Base-by-base conservation (phyloP, 2,329 filamentous ascomycete species). In the Verticillium isaacii region DNA sequence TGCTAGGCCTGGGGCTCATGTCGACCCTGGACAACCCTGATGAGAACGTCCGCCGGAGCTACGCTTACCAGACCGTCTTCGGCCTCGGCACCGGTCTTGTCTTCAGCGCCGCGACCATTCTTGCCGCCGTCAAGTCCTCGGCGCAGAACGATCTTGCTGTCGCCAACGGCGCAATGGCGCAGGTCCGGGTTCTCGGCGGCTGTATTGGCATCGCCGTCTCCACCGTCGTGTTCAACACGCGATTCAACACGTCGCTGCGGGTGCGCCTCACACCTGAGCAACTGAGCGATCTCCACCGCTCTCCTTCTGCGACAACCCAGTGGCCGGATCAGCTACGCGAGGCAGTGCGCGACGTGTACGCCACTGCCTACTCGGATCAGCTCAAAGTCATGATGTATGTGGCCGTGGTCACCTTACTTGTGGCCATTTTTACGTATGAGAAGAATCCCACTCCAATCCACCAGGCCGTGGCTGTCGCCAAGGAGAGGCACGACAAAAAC, bases 61-160 rank as follows among this genome's bases (percentile, higher is more conserved):
- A 86, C 63, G 83, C 77, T 2, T 87, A 80, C 65, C 80, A 86
- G 61, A 77, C 80, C 25, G 75, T 87, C 8, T 82, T 87, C 34
- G 85, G 85, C 1, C 71, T 87, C 1, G 85, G 85, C 0, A 82
- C 87, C 17, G 85, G 85, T 0, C 76, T 88, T 17, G 82, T 80
- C 11, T 83, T 86, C 64, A 83, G 82, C 0, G 79, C 81, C 2
- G 81, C 81, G 8, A 86, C 84, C 0, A 84, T 88, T 62, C 81
- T 86, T 67, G 84, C 83, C 2, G 82, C 81, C 56, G 76, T 86
- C 15, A 78, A 85, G 56, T 73, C 76, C 3, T 78, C 82, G 0
- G 73, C 78, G 19, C 71, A 74, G 8, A 75, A 75, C 61, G 80
- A 85, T 60, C 75, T 85, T 58, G 85, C 85, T 0, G 82, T 84